Evolutionary conservation across 2,329 filamentous ascomycete genomes (phyloP), one percentile per base, ranked within the genome.

Genomic region (Emmonsiellopsis sp.): DNA sequence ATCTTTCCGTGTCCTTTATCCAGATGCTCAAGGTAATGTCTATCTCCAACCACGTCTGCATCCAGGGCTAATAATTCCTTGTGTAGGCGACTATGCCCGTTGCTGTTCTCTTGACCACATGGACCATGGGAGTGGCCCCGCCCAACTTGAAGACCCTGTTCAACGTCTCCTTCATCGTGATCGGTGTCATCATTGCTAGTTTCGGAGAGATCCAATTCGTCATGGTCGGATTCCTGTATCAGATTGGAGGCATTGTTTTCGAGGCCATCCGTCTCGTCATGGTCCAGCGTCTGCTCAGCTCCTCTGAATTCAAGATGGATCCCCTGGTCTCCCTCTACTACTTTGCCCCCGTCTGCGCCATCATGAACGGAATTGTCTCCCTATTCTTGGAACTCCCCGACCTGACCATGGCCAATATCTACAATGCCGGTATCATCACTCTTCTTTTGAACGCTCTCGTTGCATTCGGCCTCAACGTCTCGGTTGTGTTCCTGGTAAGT

Each of bases 1-100:
- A 96, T 73, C 82, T 97, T 57, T 93, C 87, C 61, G 92, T 97
- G 55, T 87, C 92, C 56, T 97, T 97, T 72, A 97, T 97, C 66
- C 92, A 97, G 79, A 97, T 97, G 92, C 84, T 97, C 71, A 97
- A 97, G 87, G 86, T 89, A 74, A 62, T 87, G 79, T 71, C 72
- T 74, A 33, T 40, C 54, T 52, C 31, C 33, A 32, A 48, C 33
- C 43, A 31, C 36, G 42, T 31, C 36, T n/a, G 36, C 13, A 9
- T 39, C 36, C 45, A 14, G 36, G 36, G 17, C 9, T 36, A 36
- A 37, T 36, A 27, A 10, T 42, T 14, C 10, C 56, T 52, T 50
- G 27, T 47, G 42, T 59, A 91, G 88, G 93, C 93, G 61, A 96
- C 90, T 43, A 97, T 88, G 34, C 93, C 93, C 13, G 91, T 97